Percentiles rank a stretch among this genome's conserved stretches.
phyloP scores from a whole-genome alignment of 2,329 filamentous ascomycete species.

The Metarhizium humberi region DNA sequence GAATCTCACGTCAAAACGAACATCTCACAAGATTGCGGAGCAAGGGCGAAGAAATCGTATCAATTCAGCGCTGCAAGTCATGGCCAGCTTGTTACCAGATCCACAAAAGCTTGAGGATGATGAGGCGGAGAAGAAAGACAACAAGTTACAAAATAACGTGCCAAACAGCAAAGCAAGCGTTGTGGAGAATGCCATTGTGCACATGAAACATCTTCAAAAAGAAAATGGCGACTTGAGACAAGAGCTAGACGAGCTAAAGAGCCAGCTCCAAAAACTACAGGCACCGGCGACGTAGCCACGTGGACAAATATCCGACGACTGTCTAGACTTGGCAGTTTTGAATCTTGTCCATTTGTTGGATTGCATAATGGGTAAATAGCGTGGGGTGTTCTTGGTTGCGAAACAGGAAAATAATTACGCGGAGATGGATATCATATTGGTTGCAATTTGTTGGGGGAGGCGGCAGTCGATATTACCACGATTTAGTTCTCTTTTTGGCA shows the following conservation, averaged over 20 bases:
- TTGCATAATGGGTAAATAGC: not conserved
- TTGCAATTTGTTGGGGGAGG: not conserved
- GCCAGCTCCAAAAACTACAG: conserved; percentile 17
- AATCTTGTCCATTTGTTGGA: not conserved
- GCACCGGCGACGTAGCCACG: not conserved
- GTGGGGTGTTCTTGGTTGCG: not conserved
- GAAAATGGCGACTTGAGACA: conserved; percentile 62
- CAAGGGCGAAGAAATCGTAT: conserved; percentile 93
- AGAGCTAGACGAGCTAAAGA: conserved; percentile 35
- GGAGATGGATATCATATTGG: not conserved
- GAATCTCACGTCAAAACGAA: conserved; percentile 90
- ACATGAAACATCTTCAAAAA: conserved; percentile 76
- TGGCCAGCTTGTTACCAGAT: conserved; percentile 74
- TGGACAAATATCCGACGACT: not conserved
- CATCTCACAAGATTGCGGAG: conserved; percentile 95
- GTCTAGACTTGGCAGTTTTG: not conserved
- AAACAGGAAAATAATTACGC: not conserved
- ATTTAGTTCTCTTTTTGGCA: not conserved
- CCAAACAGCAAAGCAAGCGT: conserved; percentile 91
- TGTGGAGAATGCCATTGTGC: conserved; percentile 93
- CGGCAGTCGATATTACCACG: not conserved
- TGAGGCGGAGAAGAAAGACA: conserved; percentile 38
- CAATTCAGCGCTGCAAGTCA: conserved; percentile 86
- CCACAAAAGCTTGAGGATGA: conserved; percentile 30
- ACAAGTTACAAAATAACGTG: conserved; percentile 35